A percentile compares a stretch with the other conserved stretches of the same genome.
phyloP scores from a whole-genome alignment of 495 filamentous ascomycete species.

The Penicillium paradoxum region DNA sequence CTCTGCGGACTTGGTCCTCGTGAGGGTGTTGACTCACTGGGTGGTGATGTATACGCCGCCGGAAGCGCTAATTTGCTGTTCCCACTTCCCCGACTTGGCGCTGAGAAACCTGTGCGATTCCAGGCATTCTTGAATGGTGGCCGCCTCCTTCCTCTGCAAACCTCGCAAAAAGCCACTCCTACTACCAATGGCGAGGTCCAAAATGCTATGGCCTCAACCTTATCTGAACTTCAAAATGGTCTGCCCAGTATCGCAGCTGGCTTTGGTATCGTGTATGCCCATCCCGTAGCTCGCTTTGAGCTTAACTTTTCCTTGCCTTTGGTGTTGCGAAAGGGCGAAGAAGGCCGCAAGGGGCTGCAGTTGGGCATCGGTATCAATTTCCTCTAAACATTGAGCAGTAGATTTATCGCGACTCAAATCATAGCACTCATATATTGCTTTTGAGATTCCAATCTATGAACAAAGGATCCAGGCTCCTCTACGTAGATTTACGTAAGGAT shows the following conservation, averaged over 20 bases:
- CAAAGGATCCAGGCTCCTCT: too few relatives aligned
- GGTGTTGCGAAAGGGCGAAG: conserved; percentile 73
- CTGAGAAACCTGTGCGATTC: conserved; percentile 76
- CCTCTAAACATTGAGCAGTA: conserved; percentile 46
- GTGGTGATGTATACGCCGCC: conserved; percentile 87
- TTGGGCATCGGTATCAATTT: conserved; percentile 94
- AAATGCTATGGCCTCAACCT: conserved; percentile 45
- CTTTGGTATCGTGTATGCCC: conserved; percentile 87
- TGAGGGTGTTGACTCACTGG: conserved; percentile 78
- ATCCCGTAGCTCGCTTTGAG: conserved; percentile 87
- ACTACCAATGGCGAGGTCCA: conserved; percentile 52
- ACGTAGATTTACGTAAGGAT: too few relatives aligned
- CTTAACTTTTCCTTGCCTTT: conserved; percentile 89
- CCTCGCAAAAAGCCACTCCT: conserved; percentile 45
- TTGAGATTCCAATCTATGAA: not conserved
- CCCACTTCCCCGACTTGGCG: conserved; percentile 73
- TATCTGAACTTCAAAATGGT: conserved; percentile 64
- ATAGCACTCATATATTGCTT: not conserved
- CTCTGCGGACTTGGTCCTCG: conserved; percentile 81
- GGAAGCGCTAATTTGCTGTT: conserved; percentile 78
- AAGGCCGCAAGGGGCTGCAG: conserved; percentile 82
- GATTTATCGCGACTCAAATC: not conserved
- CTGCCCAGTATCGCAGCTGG: conserved; percentile 84
- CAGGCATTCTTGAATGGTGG: conserved; percentile 92
- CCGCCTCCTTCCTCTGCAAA: conserved; percentile 70